These are phyloP conservation scores for Phytopythium kandeliae DNA, from an alignment of 352 stramenopile genomes.

Conservation along the genomic window DNA sequence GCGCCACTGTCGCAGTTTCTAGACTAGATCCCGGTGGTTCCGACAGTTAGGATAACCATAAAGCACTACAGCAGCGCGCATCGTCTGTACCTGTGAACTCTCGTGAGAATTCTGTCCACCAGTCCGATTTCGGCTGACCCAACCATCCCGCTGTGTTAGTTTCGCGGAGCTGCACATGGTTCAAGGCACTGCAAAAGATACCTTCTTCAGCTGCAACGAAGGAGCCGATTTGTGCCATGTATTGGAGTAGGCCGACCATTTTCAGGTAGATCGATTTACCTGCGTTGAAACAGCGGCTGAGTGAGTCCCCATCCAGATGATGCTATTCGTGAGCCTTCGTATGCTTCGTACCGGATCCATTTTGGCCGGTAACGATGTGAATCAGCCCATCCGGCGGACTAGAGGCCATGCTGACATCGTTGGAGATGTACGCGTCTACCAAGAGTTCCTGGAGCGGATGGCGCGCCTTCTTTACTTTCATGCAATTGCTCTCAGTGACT, in stretches of 20 bases:
- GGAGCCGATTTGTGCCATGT: constrained; percentile 80
- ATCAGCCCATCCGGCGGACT: constrained; percentile 23
- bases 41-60: too few species aligned
- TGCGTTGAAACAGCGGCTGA: constrained; percentile 13
- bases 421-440: constrained; percentile 81
- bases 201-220: constrained; percentile 76
- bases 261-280: constrained; percentile 87
- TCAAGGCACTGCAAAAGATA: constrained; percentile 6
- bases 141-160: not conserved
- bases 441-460: constrained; percentile 83
- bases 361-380: constrained; percentile 76
- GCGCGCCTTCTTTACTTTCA: constrained; percentile 53
- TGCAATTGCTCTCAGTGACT: constrained; percentile 24
- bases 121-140: constrained; percentile 60
- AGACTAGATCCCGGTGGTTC: constrained; percentile 32
- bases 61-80: too few species aligned
- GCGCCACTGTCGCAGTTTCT: constrained; percentile 64
- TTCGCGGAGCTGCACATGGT: not conserved
- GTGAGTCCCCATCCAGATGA: not conserved
- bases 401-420: constrained; percentile 52
- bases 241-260: constrained; percentile 78
- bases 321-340: not conserved
- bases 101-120: constrained; percentile 71
- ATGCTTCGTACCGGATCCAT: constrained; percentile 63
- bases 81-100: constrained; percentile 62